Evolutionary conservation across 768 basidiomycete genomes (phyloP), one percentile per base, ranked within the genome.

Genomic region (Nidularia pulvinata): DNA sequence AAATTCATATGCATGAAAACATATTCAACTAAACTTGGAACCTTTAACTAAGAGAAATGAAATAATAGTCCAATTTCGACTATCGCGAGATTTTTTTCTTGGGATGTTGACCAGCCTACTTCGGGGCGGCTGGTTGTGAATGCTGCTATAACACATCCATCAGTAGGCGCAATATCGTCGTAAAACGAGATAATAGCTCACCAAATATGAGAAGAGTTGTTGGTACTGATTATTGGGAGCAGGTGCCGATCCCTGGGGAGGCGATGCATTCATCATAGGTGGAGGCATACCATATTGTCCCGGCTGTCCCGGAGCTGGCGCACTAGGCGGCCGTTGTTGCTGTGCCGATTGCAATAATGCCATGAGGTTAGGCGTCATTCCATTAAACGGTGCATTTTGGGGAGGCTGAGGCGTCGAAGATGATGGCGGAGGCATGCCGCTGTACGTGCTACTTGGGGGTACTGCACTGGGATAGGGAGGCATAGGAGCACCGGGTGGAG

Each of bases 141-240:
- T n/a, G n/a, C n/a, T n/a, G n/a, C n/a, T n/a, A n/a, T n/a, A n/a
- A n/a, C n/a, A n/a, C n/a, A n/a, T n/a, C n/a, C n/a, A n/a, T n/a
- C n/a, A n/a, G n/a, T n/a, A n/a, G n/a, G n/a, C n/a, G n/a, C n/a
- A n/a, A n/a, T n/a, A n/a, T n/a, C n/a, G n/a, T n/a, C n/a, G n/a
- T 36, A 37, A 48, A 33, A n/a, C 25, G 16, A 37, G 22, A 22
- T 32, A 52, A 45, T 6, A 16, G 48, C 83, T 69, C 55, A 89
- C 88, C 57, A 87, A 71, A 61, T 83, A 89, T 14, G 82, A 80
- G 84, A 90, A 86, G 44, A 89, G 66, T 59, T 88, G 84, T 59
- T 85, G 84, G 58, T 85, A 87, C 59, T 78, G 78, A 1, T 74
- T 68, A 52, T 78, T 75, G 9, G 72, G 67, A 32, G 66, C 70